Conservation (phyloP, 345 rosid species). For the Fremontodendron californicum region DNA sequence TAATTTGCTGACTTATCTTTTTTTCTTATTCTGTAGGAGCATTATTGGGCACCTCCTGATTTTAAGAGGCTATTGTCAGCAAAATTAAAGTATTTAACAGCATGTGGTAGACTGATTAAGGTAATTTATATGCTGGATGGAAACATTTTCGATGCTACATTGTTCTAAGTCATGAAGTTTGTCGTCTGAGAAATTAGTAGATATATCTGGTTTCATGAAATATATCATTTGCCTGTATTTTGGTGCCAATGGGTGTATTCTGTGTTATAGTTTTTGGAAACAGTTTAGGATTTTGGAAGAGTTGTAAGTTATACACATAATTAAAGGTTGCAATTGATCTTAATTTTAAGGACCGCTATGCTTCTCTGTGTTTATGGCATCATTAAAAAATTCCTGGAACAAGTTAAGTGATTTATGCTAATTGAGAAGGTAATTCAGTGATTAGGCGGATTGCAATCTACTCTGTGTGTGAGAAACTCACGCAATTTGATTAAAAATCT, state of each 20-base stretch:
- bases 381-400: neutral
- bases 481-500: no score
- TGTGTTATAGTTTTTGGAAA: neutral
- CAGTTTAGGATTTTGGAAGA: conserved; percentile 30
- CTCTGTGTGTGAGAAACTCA: no score
- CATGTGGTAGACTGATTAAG: conserved; percentile 76
- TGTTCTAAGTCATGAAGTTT: neutral
- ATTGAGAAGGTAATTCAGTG: neutral
- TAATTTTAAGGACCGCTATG: neutral
- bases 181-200: neutral
- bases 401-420: conserved; percentile 40
- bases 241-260: neutral
- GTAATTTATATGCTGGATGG: conserved; percentile 32
- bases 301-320: neutral
- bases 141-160: conserved; percentile 20
- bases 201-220: neutral
- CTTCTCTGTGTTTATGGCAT: neutral
- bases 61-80: conserved; percentile 80
- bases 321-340: neutral
- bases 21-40: conserved; percentile 51
- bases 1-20: neutral
- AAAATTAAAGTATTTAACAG: conserved; percentile 75
- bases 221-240: neutral
- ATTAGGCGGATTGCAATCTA: neutral
- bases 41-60: conserved; percentile 90